Percentiles rank a stretch among this genome's conserved stretches.
Conservation (phyloP, 2,329 filamentous ascomycete genomes). For the Alternaria gaisen region DNA sequence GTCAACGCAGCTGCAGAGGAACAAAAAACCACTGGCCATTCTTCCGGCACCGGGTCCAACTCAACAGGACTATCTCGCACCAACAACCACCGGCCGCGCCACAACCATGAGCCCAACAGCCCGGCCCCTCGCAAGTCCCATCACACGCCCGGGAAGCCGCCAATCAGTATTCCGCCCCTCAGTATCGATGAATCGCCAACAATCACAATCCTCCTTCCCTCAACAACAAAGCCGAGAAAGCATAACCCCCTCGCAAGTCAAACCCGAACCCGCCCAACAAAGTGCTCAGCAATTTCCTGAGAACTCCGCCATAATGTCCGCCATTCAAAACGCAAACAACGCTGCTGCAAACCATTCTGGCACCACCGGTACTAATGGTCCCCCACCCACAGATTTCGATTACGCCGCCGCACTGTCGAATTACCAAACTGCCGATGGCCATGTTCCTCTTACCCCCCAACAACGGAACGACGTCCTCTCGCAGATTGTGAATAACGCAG, state of each 20-base stretch:
- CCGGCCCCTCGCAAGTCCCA: conserved; percentile 38
- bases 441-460: conserved; percentile 57
- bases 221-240: conserved; percentile 22
- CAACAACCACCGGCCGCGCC: conserved; percentile 35
- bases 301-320: conserved; percentile 60
- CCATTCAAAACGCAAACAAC: conserved; percentile 58
- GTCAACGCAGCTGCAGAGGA: conserved; percentile 49
- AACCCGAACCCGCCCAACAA: conserved; percentile 52
- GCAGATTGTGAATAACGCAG: conserved; percentile 58
- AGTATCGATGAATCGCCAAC: conserved; percentile 25
- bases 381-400: conserved; percentile 52
- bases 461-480: conserved; percentile 59
- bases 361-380: conserved; percentile 30
- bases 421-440: conserved; percentile 57
- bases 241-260: conserved; percentile 39
- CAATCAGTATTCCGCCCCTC: conserved; percentile 37
- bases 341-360: conserved; percentile 27
- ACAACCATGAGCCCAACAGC: conserved; percentile 44
- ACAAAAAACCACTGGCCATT: conserved; percentile 49
- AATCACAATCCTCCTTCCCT: conserved; percentile 19
- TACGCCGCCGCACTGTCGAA: conserved; percentile 58
- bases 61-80: conserved; percentile 37
- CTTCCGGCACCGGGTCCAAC: conserved; percentile 44
- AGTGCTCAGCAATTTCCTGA: conserved; percentile 40
- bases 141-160: conserved; percentile 30